Evolutionary conservation across 257 asterid genomes (phyloP), one percentile per base, ranked within the genome.

Genomic region (Nyctanthes arbortristis): DNA sequence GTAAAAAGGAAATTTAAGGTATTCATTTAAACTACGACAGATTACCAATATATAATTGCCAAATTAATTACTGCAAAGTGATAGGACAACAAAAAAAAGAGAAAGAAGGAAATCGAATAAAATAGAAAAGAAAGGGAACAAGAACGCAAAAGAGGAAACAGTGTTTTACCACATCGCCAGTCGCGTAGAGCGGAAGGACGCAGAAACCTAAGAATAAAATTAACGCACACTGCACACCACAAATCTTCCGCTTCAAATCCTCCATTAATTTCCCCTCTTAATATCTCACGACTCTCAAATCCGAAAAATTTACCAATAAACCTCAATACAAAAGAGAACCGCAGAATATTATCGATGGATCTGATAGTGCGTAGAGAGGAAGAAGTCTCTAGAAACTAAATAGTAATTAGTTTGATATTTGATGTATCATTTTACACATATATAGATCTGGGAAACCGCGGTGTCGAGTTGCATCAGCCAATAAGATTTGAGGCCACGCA

Each of bases 131-230:
- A 67, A 0, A 61, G 0, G 0, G 8, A 67, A 22, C n/a, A n/a
- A n/a, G n/a, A n/a, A n/a, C n/a, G n/a, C n/a, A n/a, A n/a, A n/a
- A n/a, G n/a, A n/a, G n/a, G n/a, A 7, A 62, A 67, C 63, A 30
- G 4, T 64, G 12, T 12, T 86, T 35, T 81, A 87, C 98, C 84
- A 78, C 86, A 67, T 83, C 91, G 34, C 84, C 88, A 18, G 96
- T 83, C 59, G 97, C 97, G 68, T 3, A 40, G 27, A 87, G 96
- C 84, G 77, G 89, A 70, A 93, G 78, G 61, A 84, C 64, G 63
- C 84, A 82, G 80, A 89, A 86, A 7, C 83, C 88, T 71, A 81
- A 70, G 73, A 87, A 71, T 16, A 86, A 47, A 61, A 88, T 40
- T 61, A 88, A 55, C 78, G 83, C 56, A 64, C 43, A 82, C 67